Base-by-base conservation (phyloP, 345 rosid genomes). In the Murraya paniculata region DNA sequence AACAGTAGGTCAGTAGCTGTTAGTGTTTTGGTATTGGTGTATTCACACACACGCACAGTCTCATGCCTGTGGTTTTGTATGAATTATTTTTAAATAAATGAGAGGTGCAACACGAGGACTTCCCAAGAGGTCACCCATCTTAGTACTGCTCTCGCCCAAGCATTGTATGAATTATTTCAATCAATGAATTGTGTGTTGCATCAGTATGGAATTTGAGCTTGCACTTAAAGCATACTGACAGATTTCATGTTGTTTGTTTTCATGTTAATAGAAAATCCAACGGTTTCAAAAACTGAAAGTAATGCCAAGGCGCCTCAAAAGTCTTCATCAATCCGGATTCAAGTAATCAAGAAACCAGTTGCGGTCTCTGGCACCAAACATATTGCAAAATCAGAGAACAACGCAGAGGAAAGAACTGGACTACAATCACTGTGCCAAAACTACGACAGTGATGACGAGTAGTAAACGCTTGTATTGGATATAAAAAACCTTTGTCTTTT, bases 401-500 rank as follows among this genome's bases (percentile, higher is more conserved):
- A 86, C 55, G 62, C 74, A 75, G 83, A 62, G 16, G 87, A 78
- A 73, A 81, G 77, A 72, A 72, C 7, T 8, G 92, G 85, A 56
- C 88, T 91, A 18, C 84, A 72, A 1, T 91, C 95, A 25, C 74
- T 94, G 5, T 89, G 86, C 70, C 94, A 94, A 77, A 87, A 79
- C 56, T 91, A 93, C 41, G 93, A 83, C 8, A 89, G 91, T 75
- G 94, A 90, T 64, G 50, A 41, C 16, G 16, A 41, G 16, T 41
- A 41, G 50, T 41, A 11, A 9, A 9, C 13, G 45, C 9, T 28
- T 14, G 18, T 5, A 16, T 33, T 14, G 19, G 16, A 33, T 6
- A 16, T 1, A 5, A 1, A 28, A 36, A 38, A 13, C 41, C 8
- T 71, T 6, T 5, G 45, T 18, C 1, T 36, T 5, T 36, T 70